Base-by-base conservation (phyloP, 139 green algal genomes). In the Chlamydomonas sp. region DNA sequence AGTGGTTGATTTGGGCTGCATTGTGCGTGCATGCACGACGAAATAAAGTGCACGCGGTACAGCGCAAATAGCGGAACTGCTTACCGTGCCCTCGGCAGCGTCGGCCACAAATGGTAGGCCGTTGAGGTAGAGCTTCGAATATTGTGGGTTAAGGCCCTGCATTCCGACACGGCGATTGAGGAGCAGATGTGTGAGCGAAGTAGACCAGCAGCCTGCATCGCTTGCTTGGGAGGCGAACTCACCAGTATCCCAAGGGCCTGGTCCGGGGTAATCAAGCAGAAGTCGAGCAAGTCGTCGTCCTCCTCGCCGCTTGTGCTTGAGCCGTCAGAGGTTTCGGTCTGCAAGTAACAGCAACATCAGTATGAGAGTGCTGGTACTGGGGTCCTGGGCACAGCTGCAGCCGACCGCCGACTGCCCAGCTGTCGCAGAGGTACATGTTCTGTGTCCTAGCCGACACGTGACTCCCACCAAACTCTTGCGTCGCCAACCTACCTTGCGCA, bases 111-210 rank as follows among this genome's bases (percentile, higher is more conserved):
- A 80, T 8, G 83, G 76, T 1, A 68, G 75, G 5, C 83, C 73
- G 63, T 87, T 87, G 72, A 81, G 62, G 73, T 64, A 87, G 6
- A 87, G 62, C 83, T 87, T 87, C 31, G 83, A 68, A 61, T 75
- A 87, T 0, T 76, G 72, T 1, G 83, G 62, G 63, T 87, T 72
- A 5, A 49, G 31, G 0, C 83, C 83, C 83, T 87, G 83, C 10
- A 62, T 6, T 78, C 60, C 14, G 6, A 60, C 73, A 8, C 6
- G 17, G 14, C 73, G 5, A 78, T 16, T 78, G 61, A 6, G 73
- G 7, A 80, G 12, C 49, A 5, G 5, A 14, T 14, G 60, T 10
- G 10, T 12, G 49, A n/a, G 12, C 69, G 49, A 57, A 6, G 69
- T 2, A 3, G 72, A 20, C 6, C 1, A 16, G 3, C 1, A 77